Evolutionary conservation across 192 early-diverging fungal species (phyloP), one percentile per base, ranked within the genome.

Genomic region (Lobosporangium transversale): DNA sequence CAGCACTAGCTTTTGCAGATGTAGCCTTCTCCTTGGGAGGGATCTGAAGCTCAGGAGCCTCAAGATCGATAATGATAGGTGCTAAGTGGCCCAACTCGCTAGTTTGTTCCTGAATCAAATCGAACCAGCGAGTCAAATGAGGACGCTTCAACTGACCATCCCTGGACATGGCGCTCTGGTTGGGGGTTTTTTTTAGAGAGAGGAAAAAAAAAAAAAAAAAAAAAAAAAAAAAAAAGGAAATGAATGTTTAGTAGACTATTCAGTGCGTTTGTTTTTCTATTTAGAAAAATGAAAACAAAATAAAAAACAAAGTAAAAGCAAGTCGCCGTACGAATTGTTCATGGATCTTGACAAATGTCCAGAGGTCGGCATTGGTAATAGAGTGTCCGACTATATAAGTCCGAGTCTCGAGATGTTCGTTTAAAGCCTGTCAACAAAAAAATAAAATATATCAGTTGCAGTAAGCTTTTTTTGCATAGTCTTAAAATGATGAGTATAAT

Each of bases 91-190:
- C 80, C 75, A 81, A 78, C 18, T 66, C 62, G 30, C 80, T 66
- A 47, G 88, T 74, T 14, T 86, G 79, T 59, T 94, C 82, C 80
- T 94, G 93, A 56, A 94, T 82, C 53, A 94, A 78, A 82, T 93
- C 91, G 57, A 92, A 91, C 90, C 92, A 94, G 33, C 93, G 84
- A 44, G 87, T 84, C 37, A 93, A 82, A 76, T 90, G 81, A 67
- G 81, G 78, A 40, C 81, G 75, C 50, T 70, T 85, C 65, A 88
- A 83, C 53, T 86, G 87, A 60, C 87, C 85, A 53, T 89, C 84
- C 18, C 54, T 40, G 4, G 88, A 80, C 29, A 87, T 86, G 26
- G 79, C 66, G 29, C 68, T 82, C 79, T 81, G n/a, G n/a, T n/a
- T n/a, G n/a, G n/a, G n/a, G n/a, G n/a, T n/a, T n/a, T n/a, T n/a